phyloP scores from a whole-genome alignment of 208 protist genomes.

The Herpetomonas tarakana region DNA sequence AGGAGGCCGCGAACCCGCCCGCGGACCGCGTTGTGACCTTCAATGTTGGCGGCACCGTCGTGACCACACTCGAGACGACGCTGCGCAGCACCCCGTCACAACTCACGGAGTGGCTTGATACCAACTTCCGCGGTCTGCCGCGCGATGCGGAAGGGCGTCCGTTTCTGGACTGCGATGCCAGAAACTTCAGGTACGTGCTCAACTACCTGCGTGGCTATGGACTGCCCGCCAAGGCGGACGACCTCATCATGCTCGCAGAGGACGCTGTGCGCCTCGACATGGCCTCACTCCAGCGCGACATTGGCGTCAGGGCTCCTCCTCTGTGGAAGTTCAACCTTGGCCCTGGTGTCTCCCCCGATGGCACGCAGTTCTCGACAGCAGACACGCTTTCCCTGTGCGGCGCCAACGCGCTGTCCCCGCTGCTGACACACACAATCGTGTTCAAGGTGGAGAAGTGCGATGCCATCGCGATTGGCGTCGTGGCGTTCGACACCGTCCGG shows the following conservation, averaged over 20 bases:
- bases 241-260: slow-evolving; percentile 70
- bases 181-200: slow-evolving; percentile 73
- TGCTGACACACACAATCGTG: slow-evolving; percentile 41
- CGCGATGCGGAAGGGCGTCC: slow-evolving; percentile 65
- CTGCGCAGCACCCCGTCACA: slow-evolving; percentile 56
- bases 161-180: slow-evolving; percentile 82
- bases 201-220: slow-evolving; percentile 88
- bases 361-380: slow-evolving; percentile 58
- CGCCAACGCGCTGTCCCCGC: slow-evolving; percentile 47
- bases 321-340: slow-evolving; percentile 72
- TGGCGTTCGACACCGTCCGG: slow-evolving; percentile 35
- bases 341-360: slow-evolving; percentile 61
- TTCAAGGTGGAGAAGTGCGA: slow-evolving; percentile 83
- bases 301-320: slow-evolving; percentile 37
- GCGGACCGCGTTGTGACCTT: slow-evolving; percentile 37
- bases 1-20: neutral
- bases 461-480: slow-evolving; percentile 58
- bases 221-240: slow-evolving; percentile 50
- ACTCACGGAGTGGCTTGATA: slow-evolving; percentile 56
- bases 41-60: slow-evolving; percentile 69
- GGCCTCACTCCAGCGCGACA: slow-evolving; percentile 42
- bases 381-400: slow-evolving; percentile 78
- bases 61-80: slow-evolving; percentile 73
- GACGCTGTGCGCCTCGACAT: slow-evolving; percentile 70
- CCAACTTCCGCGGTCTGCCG: slow-evolving; percentile 66